Base-by-base conservation (phyloP, 208 protist species). In the Trypanosoma mega region DNA sequence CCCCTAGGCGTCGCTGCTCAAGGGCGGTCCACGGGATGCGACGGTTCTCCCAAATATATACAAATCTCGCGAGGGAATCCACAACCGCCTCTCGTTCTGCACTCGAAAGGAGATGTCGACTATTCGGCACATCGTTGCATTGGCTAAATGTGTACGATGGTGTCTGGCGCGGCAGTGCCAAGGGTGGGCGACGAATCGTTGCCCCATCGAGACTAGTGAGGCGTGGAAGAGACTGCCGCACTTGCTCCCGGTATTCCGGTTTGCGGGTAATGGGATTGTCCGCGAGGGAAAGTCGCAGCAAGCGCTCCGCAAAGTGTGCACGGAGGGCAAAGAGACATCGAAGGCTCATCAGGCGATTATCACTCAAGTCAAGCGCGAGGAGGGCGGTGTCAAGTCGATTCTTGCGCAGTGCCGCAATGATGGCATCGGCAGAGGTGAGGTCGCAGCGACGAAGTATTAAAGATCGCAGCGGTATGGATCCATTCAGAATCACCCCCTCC, bases 221-320 rank as follows among this genome's bases (percentile, higher is more conserved):
- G 47, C 66, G 69, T 1, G 88, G 88, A n/a, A 94, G 73, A 5
- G 76, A 87, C 24, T 54, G 56, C 7, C 88, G 82, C 30, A 94
- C 82, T 65, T 94, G 88, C 54, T 90, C 88, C 52, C 85, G 77
- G 59, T 94, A 94, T 56, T 92, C 84, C 3, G 88, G 88, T 68
- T 94, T 94, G 24, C 72, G 76, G 3, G 88, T 94, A 57, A 94
- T 94, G 43, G 74, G 78, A 57, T 94, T 94, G 56, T 74, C 70
- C 12, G 43, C 49, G 16, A 94, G 68, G 9, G 80, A 90, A 6
- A 94, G 77, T 8, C 84, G 83, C 50, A 94, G 68, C 53, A 94
- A 62, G 0, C 81, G 81, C n/a, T 79, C 65, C 3, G 70, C 62
- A 55, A 83, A 91, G 68, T 94, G 65, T 21, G 77, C 67, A 9